phyloP scores from a whole-genome alignment of 129 eudicot species.

The Lactuca sativa region DNA sequence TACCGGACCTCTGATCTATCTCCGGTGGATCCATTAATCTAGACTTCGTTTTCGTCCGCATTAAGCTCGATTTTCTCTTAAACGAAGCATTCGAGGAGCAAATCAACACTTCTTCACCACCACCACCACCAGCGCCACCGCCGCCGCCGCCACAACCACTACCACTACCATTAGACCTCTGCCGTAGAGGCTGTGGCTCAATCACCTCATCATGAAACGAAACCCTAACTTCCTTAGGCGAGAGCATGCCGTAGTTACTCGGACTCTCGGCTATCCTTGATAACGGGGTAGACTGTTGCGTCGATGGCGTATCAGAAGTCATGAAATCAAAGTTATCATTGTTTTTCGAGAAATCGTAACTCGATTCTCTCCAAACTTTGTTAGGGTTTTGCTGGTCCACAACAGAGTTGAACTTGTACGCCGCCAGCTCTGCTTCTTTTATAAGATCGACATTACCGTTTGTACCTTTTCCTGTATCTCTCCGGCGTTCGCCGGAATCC shows the following conservation, averaged over 20 bases:
- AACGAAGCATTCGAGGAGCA: conserved; percentile 40
- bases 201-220: conserved; percentile 33
- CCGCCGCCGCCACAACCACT: neutral
- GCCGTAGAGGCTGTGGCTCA: conserved; percentile 17
- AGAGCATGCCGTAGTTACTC: conserved; percentile 28
- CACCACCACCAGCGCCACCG: neutral
- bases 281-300: conserved; percentile 31
- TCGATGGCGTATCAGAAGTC: conserved; percentile 28
- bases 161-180: conserved; percentile 39
- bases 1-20: conserved; percentile 10
- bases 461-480: conserved; percentile 10
- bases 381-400: conserved; percentile 22
- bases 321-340: conserved; percentile 25
- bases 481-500: neutral
- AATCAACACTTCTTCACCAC: conserved; percentile 29
- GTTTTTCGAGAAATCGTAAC: conserved; percentile 34
- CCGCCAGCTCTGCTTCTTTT: conserved; percentile 23
- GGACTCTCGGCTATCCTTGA: conserved; percentile 38
- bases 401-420: conserved; percentile 6
- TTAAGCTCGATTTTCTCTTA: conserved; percentile 38
- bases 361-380: conserved; percentile 33
- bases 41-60: conserved; percentile 58
- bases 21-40: conserved; percentile 63
- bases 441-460: conserved; percentile 26
- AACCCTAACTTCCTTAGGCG: conserved; percentile 38